These are phyloP conservation scores for Betula pendula DNA, from an alignment of 306 rosid species.

Conservation along the genomic window DNA sequence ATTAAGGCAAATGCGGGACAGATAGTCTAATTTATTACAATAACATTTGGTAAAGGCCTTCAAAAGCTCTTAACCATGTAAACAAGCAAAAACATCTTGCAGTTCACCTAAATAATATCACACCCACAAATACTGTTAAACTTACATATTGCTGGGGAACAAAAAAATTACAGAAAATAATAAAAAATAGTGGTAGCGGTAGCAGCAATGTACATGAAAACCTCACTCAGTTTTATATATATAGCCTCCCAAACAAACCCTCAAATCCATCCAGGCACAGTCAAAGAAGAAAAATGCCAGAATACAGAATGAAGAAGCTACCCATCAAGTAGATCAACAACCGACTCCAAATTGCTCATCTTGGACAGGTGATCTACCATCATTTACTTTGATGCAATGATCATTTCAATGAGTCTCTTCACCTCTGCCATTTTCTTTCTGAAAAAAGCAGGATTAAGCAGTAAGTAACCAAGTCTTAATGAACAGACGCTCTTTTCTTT, in stretches of 20 bases:
- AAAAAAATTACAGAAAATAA: constrained; percentile 19
- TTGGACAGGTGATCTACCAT: constrained; percentile 37
- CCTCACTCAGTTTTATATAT: constrained; percentile 42
- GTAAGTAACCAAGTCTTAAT: constrained; percentile 23
- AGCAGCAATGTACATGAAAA: constrained; percentile 47
- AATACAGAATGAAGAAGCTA: constrained; percentile 35
- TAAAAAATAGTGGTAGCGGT: constrained; percentile 21
- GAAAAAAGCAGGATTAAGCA: constrained; percentile 45
- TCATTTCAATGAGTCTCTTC: constrained; percentile 34
- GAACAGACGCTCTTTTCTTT: neutral
- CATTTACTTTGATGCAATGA: constrained; percentile 21
- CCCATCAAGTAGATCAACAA: constrained; percentile 41
- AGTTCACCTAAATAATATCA: constrained; percentile 46
- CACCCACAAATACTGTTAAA: constrained; percentile 37
- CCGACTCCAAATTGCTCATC: constrained; percentile 23
- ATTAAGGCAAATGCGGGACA: neutral
- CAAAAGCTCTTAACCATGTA: constrained; percentile 11
- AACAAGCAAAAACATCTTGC: constrained; percentile 36
- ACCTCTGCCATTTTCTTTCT: constrained; percentile 92
- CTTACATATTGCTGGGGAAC: constrained; percentile 23
- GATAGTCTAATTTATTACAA: constrained; percentile 31
- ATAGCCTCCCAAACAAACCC: constrained; percentile 28
- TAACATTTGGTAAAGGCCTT: constrained; percentile 16
- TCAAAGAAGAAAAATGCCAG: constrained; percentile 25
- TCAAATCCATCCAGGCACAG: neutral